Evolutionary conservation across 257 asterid genomes (phyloP).

Genomic region (Jaltomata sinuosa): DNA sequence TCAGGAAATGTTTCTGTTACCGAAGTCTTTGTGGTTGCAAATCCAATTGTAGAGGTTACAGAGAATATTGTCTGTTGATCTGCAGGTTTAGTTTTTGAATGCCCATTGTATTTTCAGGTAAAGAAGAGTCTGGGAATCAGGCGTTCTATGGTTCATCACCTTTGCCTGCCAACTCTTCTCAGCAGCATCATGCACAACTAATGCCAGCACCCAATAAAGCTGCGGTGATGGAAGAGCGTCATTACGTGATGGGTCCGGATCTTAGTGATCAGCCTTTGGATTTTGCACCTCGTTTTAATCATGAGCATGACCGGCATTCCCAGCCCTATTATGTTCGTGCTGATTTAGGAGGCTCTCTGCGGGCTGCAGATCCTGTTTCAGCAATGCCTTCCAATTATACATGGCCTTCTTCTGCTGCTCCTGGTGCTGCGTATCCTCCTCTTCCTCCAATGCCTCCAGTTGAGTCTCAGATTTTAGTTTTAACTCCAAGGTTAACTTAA

Average conservation of each 20-base stretch:
- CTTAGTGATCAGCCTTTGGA: constrained; percentile 55
- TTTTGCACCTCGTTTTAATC: constrained; percentile 56
- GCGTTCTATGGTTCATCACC: constrained; percentile 38
- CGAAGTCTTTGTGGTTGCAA: neutral
- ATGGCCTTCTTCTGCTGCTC: constrained; percentile 54
- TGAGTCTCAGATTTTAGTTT: constrained; percentile 55
- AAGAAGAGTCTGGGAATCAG: constrained; percentile 39
- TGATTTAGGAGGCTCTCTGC: constrained; percentile 36
- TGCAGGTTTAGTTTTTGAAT: neutral
- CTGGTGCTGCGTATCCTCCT: constrained; percentile 50
- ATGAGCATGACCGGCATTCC: constrained; percentile 32
- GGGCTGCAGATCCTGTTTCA: constrained; percentile 44
- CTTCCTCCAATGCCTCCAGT: constrained; percentile 40
- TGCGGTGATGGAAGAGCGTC: constrained; percentile 45
- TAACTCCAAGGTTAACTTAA: constrained; percentile 3
- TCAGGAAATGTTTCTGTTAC: neutral
- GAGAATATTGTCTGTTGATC: neutral
- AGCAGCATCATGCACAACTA: constrained; percentile 39
- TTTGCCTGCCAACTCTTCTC: constrained; percentile 29
- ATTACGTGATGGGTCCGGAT: constrained; percentile 36
- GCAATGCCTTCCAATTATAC: constrained; percentile 48
- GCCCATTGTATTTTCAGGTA: constrained; percentile 40
- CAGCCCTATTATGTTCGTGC: constrained; percentile 35
- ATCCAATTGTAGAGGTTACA: neutral
- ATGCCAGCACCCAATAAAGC: constrained; percentile 30